A percentile compares a stretch with the other conserved stretches of the same genome.
Evolutionary conservation across 2,329 filamentous ascomycete genomes (phyloP).

Genomic region (Erysiphe pulchra): DNA sequence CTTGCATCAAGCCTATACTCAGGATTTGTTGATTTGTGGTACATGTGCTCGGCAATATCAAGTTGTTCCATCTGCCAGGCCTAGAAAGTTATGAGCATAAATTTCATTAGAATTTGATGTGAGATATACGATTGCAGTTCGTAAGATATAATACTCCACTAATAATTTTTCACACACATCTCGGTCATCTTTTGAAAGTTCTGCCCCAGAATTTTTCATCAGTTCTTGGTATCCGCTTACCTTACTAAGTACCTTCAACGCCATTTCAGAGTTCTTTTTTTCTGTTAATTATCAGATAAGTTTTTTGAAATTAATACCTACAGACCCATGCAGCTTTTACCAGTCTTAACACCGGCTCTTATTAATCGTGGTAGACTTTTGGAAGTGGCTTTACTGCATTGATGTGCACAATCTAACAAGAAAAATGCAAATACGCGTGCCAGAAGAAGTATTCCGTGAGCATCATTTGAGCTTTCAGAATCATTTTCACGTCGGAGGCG

Average conservation of each 20-base stretch:
- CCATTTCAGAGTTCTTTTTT: conserved; percentile 25
- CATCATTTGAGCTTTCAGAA: conserved; percentile 5
- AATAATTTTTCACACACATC: conserved; percentile 12
- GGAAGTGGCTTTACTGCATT: conserved; percentile 9
- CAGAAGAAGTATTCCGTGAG: conserved; percentile 7
- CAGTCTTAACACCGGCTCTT: conserved; percentile 40
- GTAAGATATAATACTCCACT: conserved; percentile 13
- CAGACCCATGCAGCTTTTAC: conserved; percentile 34
- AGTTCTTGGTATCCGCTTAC: conserved; percentile 29
- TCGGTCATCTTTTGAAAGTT: conserved; percentile 5
- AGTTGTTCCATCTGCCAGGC: conserved; percentile 48
- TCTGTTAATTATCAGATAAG: conserved; percentile 5
- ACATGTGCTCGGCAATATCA: conserved; percentile 60
- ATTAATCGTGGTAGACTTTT: conserved; percentile 29
- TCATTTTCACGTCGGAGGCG: conserved; percentile 19
- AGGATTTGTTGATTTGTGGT: conserved; percentile 26
- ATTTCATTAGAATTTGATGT: not conserved
- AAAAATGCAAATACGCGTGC: conserved; percentile 1
- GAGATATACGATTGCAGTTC: conserved; percentile 26
- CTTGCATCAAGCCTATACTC: conserved; percentile 18
- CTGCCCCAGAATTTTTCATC: conserved; percentile 13
- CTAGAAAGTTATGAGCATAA: conserved; percentile 19
- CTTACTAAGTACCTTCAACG: conserved; percentile 33
- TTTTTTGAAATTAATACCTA: not conserved
- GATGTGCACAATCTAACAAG: conserved; percentile 17